Evolutionary conservation across 768 basidiomycete genomes (phyloP), one percentile per base, ranked within the genome.

Genomic region (Tubosaeta sp.): DNA sequence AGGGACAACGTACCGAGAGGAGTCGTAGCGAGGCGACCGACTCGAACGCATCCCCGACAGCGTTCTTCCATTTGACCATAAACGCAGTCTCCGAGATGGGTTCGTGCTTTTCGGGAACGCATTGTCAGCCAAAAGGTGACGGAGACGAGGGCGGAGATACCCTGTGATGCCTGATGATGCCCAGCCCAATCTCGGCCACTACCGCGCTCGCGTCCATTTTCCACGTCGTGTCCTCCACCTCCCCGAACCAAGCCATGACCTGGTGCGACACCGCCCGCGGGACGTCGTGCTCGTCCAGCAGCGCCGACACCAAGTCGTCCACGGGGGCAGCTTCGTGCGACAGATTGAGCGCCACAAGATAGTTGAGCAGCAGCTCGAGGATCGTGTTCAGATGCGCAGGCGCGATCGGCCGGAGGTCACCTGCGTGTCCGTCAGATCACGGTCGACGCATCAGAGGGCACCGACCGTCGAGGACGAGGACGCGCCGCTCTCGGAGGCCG

Each of bases 201-300:
- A 90, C 71, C 2, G 73, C 73, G 6, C 72, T 67, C 29, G 77
- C 73, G 49, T 93, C 76, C 77, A 88, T 80, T 36, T 64, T 75
- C 90, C 92, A 94, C 38, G 67, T 68, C 3, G 72, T 80, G 16
- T 73, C 72, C 14, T 68, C 59, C 4, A 85, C 66, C 4, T 73
- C 70, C 14, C 92, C 93, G 58, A 95, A 97, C 86, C 94, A 94
- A 0, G 70, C 63, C 74, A 96, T 81, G 24, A 93, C 76, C 62
- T 92, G 90, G 7, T 63, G 69, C 8, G 82, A 77, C 25, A 93
- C 77, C 2, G 72, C 64, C 7, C 78, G 69, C 8, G 80, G 74
- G 14, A 94, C 69, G 18, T 90, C 89, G 60, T 92, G 84, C 3
- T 89, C 86, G 38, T 86, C 76, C 16, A 81, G 78, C 12, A 97